These are phyloP conservation scores for Botrytis elliptica DNA, from an alignment of 2,329 filamentous ascomycete genomes.

Conservation along the genomic window DNA sequence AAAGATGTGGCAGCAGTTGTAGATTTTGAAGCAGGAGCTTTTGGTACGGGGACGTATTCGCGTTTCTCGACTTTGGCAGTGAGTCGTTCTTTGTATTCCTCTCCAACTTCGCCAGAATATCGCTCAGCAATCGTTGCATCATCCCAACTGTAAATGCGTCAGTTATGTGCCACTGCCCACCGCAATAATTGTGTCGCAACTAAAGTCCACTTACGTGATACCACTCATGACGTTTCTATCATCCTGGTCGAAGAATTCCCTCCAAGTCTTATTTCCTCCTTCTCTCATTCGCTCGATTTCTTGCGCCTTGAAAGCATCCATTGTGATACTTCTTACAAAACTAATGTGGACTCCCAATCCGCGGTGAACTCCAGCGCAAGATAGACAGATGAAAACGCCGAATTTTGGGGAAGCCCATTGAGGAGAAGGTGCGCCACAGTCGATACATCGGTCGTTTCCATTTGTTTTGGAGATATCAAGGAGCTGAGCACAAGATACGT, in stretches of 20 bases:
- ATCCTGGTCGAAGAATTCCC: constrained; percentile 78
- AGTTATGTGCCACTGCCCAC: constrained; percentile 8
- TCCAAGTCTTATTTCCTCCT: constrained; percentile 87
- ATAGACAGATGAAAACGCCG: constrained; percentile 97
- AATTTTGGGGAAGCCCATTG: constrained; percentile 99
- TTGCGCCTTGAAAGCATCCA: constrained; percentile 94
- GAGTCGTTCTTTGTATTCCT: constrained; percentile 92
- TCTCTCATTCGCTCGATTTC: constrained; percentile 93
- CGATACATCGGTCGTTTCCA: constrained; percentile 87
- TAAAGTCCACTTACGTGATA: constrained; percentile 42
- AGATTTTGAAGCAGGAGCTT: constrained; percentile 39
- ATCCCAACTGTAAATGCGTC: constrained; percentile 53
- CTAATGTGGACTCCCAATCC: constrained; percentile 96
- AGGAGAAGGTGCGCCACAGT: constrained; percentile 91
- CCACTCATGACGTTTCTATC: constrained; percentile 64
- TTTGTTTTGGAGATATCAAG: constrained; percentile 87
- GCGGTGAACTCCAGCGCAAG: constrained; percentile 91
- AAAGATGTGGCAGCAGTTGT: constrained; percentile 16
- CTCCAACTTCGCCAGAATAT: constrained; percentile 85
- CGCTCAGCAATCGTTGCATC: constrained; percentile 86
- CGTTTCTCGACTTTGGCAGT: constrained; percentile 83
- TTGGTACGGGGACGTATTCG: constrained; percentile 77
- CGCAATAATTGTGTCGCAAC: not conserved
- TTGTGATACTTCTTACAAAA: constrained; percentile 95
- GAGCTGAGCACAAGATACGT: constrained; percentile 56